A percentile compares a stretch with the other conserved stretches of the same genome.
Evolutionary conservation across 164 flowering plant species (phyloP).

Genomic region (Sextonia rubra): DNA sequence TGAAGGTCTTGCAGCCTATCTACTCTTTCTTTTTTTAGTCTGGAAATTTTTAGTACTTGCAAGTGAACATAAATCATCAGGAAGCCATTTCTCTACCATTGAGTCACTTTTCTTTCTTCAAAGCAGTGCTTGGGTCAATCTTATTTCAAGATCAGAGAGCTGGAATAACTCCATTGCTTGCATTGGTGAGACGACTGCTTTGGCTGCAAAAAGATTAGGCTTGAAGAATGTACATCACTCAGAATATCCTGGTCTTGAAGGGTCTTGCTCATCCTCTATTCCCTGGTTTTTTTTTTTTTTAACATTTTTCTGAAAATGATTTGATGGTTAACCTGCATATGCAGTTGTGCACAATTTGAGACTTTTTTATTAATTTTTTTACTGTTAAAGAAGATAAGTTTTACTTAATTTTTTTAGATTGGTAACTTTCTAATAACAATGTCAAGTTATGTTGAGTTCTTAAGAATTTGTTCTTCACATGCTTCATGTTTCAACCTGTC

Average conservation of each 20-base stretch:
- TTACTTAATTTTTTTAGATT: too few species aligned
- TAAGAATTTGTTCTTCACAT: too few species aligned
- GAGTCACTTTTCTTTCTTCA: not conserved
- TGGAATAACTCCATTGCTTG: conserved; percentile 84
- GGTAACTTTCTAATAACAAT: too few species aligned
- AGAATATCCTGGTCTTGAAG: conserved; percentile 80
- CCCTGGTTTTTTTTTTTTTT: not conserved
- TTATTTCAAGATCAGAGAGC: conserved; percentile 39
- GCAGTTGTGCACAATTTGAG: not conserved
- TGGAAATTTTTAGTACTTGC: not conserved
- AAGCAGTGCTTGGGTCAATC: conserved; percentile 75
- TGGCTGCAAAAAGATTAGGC: conserved; percentile 71
- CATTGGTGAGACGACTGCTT: conserved; percentile 93
- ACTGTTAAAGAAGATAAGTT: too few species aligned
- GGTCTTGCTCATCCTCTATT: conserved; percentile 39
- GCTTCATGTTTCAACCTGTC: not conserved
- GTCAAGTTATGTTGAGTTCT: too few species aligned
- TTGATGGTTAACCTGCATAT: not conserved
- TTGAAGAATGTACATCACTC: conserved; percentile 70
- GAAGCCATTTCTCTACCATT: not conserved
- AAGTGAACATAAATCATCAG: not conserved
- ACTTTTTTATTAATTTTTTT: too few species aligned
- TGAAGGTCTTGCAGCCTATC: not conserved
- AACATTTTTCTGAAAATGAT: not conserved
- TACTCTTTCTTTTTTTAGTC: too few species aligned